These are phyloP conservation scores for Malassezia nana DNA, from an alignment of 1,284 basidiomycete genomes.

Conservation along the genomic window DNA sequence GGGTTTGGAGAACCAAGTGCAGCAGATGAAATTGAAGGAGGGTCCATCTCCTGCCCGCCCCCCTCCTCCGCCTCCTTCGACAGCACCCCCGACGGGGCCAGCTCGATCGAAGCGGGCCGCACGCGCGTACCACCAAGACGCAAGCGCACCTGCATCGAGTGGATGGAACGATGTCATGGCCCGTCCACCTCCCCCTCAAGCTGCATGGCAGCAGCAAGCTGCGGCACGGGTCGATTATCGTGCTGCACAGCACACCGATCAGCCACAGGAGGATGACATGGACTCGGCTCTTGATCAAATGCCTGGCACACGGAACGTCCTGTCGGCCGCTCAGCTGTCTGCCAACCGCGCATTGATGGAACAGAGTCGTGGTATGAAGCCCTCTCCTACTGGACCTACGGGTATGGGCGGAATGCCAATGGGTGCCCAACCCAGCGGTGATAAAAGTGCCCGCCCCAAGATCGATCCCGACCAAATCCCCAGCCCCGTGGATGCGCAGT, in stretches of 20 bases:
- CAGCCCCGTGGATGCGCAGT: constrained; percentile 72
- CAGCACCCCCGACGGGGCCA: constrained; percentile 19
- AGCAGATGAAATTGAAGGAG: not conserved
- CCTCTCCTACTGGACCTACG: not conserved
- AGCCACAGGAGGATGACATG: constrained; percentile 4
- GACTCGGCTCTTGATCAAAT: constrained; percentile 43
- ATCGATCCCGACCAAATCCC: constrained; percentile 88
- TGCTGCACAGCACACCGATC: not conserved
- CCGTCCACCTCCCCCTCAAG: constrained; percentile 31
- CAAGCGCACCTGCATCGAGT: constrained; percentile 17
- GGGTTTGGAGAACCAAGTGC: not conserved
- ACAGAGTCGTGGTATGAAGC: not conserved
- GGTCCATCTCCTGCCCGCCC: not conserved
- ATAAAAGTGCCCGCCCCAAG: constrained; percentile 55
- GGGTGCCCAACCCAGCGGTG: not conserved
- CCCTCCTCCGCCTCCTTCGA: not conserved
- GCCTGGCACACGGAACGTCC: constrained; percentile 39
- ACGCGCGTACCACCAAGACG: constrained; percentile 46
- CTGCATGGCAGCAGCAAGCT: constrained; percentile 41
- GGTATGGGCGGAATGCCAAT: constrained; percentile 14
- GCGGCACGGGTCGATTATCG: constrained; percentile 18
- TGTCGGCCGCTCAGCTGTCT: constrained; percentile 35
- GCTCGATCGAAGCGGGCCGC: constrained; percentile 42
- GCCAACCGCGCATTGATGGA: constrained; percentile 37
- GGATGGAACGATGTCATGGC: constrained; percentile 40